These are phyloP conservation scores for Clavispora asparagi DNA, from an alignment of 805 yeast species.

Conservation along the genomic window DNA sequence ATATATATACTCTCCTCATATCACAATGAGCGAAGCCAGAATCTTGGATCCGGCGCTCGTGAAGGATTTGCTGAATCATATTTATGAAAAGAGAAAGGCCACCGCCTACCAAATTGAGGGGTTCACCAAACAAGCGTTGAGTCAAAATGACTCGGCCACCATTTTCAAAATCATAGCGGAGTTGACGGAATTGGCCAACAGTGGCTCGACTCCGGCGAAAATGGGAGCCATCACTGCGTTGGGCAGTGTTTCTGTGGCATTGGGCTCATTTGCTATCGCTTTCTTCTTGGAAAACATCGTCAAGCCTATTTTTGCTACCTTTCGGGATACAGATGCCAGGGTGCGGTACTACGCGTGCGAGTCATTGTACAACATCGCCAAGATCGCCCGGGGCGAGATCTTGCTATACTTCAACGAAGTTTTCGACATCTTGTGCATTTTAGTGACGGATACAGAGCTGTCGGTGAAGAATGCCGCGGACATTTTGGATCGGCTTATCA, in stretches of 20 bases:
- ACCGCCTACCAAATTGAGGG: conserved; percentile 66
- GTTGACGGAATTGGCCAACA: conserved; percentile 69
- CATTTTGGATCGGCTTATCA: conserved; percentile 79
- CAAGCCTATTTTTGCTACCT: conserved; percentile 91
- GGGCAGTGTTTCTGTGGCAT: conserved; percentile 92
- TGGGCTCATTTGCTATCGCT: conserved; percentile 82
- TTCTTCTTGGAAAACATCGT: conserved; percentile 77
- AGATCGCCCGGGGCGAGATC: conserved; percentile 94
- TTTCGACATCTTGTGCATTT: conserved; percentile 84
- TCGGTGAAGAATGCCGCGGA: conserved; percentile 96
- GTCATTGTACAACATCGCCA: conserved; percentile 89
- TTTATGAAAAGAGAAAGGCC: conserved; percentile 43
- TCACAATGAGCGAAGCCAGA: conserved; percentile 16
- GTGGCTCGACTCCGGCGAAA: conserved; percentile 65
- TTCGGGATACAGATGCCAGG: conserved; percentile 95
- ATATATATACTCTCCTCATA: background rate
- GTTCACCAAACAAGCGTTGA: conserved; percentile 63
- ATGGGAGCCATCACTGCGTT: conserved; percentile 95
- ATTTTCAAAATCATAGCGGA: conserved; percentile 66
- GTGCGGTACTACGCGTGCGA: conserved; percentile 97
- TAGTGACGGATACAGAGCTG: conserved; percentile 85
- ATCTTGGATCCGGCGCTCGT: conserved; percentile 32
- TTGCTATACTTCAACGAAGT: conserved; percentile 88
- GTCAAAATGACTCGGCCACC: conserved; percentile 53
- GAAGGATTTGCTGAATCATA: conserved; percentile 41